Conservation (phyloP, 2,329 filamentous ascomycete species). For the Fusarium aywerte region DNA sequence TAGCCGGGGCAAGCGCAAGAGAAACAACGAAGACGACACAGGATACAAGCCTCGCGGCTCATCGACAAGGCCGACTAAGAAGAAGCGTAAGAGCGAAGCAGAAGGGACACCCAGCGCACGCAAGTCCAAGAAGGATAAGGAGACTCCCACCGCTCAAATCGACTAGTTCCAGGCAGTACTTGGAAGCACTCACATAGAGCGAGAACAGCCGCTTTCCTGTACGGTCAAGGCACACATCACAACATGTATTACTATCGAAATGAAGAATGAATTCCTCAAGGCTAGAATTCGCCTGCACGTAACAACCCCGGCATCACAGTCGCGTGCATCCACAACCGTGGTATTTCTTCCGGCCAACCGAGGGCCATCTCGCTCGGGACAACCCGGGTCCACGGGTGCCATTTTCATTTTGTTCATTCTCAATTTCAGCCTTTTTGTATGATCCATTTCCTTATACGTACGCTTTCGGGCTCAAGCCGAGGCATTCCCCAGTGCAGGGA, state of each 20-base stretch:
- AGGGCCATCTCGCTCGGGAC: constrained; percentile 38
- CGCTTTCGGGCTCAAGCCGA: constrained; percentile 39
- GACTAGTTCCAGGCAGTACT: constrained; percentile 44
- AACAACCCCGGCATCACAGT: constrained; percentile 19
- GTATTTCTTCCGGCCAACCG: constrained; percentile 43
- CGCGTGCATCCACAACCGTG: constrained; percentile 25
- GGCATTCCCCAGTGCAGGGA: constrained; percentile 19
- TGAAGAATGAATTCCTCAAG: constrained; percentile 15
- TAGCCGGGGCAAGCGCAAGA: constrained; percentile 61
- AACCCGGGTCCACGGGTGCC: constrained; percentile 36
- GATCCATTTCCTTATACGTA: constrained; percentile 17
- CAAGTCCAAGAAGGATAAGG: constrained; percentile 52
- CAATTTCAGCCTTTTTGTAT: not conserved
- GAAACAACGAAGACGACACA: constrained; percentile 66
- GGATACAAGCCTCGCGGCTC: constrained; percentile 70
- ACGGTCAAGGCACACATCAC: not conserved
- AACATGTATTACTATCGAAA: constrained; percentile 30
- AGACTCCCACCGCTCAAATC: constrained; percentile 39
- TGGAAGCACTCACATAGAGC: not conserved
- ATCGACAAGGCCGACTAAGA: constrained; percentile 63
- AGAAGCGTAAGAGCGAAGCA: constrained; percentile 67
- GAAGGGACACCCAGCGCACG: constrained; percentile 52
- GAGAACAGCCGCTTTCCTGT: constrained; percentile 11
- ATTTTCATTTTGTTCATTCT: constrained; percentile 7
- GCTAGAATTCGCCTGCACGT: constrained; percentile 27